Evolutionary conservation across 1,284 basidiomycete genomes (phyloP).

Genomic region (Lentinula novae-zelandiae): DNA sequence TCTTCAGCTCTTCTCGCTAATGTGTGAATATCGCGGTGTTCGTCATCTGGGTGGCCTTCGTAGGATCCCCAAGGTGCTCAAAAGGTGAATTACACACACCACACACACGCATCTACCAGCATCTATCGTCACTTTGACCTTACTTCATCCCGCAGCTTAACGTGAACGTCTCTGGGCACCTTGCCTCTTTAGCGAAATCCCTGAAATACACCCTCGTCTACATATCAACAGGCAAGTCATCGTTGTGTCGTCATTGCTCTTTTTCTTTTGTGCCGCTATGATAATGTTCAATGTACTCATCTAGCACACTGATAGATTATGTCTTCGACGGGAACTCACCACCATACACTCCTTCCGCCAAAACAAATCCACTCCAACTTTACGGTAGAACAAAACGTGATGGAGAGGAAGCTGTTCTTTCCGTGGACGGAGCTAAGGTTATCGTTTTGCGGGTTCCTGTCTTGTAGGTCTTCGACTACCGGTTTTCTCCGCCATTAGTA

Average conservation of each 20-base stretch:
- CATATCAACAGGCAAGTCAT: constrained; percentile 65
- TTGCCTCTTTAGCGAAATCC: constrained; percentile 56
- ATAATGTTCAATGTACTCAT: background rate
- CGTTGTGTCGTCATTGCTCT: background rate
- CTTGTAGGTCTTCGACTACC: constrained; percentile 44
- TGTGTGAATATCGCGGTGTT: background rate
- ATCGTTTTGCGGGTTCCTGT: constrained; percentile 79
- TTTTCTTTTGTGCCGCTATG: background rate
- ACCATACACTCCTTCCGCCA: constrained; percentile 64
- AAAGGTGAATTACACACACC: constrained; percentile 34
- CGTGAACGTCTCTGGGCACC: constrained; percentile 55
- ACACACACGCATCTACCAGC: background rate
- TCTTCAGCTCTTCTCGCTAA: background rate
- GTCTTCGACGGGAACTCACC: constrained; percentile 84
- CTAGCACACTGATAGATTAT: constrained; percentile 47
- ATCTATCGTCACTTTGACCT: background rate
- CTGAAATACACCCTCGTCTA: constrained; percentile 64
- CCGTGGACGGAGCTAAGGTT: constrained; percentile 48
- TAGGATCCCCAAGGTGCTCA: constrained; percentile 66
- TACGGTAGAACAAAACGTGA: constrained; percentile 78
- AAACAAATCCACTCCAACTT: constrained; percentile 72
- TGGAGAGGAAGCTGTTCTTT: constrained; percentile 66
- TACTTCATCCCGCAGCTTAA: constrained; percentile 53
- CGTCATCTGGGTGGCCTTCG: background rate
- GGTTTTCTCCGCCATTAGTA: background rate